phyloP scores from a whole-genome alignment of 192 early-diverging fungal species.

The Coemansia sp. region DNA sequence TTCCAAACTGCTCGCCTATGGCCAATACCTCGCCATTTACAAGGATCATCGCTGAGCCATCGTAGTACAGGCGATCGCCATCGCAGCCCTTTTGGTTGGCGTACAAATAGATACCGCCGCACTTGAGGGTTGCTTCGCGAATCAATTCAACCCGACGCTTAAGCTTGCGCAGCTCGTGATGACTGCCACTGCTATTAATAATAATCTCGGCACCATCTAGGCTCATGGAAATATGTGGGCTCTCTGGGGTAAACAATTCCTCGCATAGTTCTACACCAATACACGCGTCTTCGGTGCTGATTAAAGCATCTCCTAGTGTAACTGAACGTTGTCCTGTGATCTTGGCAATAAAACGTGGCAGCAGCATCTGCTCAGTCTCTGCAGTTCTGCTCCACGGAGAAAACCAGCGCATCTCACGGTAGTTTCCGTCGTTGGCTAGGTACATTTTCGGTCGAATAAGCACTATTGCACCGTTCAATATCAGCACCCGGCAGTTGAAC shows the following conservation, averaged over 20 bases:
- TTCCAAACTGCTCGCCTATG: conserved; percentile 88
- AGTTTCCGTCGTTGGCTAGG: conserved; percentile 97
- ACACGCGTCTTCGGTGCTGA: conserved; percentile 79
- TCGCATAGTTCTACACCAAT: conserved; percentile 96
- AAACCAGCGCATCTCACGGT: conserved; percentile 96
- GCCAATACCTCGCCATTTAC: conserved; percentile 88
- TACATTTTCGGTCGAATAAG: conserved; percentile 96
- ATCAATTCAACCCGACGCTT: conserved; percentile 85
- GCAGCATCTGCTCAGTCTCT: conserved; percentile 69
- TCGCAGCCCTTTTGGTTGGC: conserved; percentile 98
- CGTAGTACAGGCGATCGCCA: conserved; percentile 97
- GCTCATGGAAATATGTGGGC: conserved; percentile 91
- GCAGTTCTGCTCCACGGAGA: conserved; percentile 72
- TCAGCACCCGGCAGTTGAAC: conserved; percentile 96
- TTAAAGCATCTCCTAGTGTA: conserved; percentile 89
- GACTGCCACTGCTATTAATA: conserved; percentile 91
- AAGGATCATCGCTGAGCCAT: conserved; percentile 87
- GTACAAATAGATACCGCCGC: conserved; percentile 94
- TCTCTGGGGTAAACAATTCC: conserved; percentile 93
- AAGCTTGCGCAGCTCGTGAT: conserved; percentile 96
- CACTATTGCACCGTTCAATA: conserved; percentile 77
- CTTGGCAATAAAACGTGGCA: conserved; percentile 79
- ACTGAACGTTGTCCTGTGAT: conserved; percentile 78
- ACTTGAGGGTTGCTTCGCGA: conserved; percentile 84
- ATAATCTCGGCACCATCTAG: conserved; percentile 97